Percentiles rank a stretch among this genome's conserved stretches.
phyloP scores from a whole-genome alignment of 441 rosid species.

The Erysimum cheiri region DNA sequence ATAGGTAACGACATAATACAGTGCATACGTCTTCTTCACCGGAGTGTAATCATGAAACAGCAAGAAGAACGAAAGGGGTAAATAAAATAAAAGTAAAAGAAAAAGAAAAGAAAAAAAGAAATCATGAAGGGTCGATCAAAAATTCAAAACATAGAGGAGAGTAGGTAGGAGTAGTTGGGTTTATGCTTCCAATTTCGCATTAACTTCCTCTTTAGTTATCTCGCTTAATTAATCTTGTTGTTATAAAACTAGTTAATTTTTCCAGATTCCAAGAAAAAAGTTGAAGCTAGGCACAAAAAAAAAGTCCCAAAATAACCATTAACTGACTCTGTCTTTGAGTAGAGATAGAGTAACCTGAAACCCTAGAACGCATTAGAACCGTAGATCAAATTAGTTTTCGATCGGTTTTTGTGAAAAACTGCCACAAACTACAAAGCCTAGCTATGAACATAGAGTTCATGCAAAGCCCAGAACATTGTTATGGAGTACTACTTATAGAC shows the following conservation, averaged over 20 bases:
- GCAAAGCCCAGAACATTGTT: slow-evolving; percentile 13
- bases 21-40: slow-evolving; percentile 35
- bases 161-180: slow-evolving; percentile 39
- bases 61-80: slow-evolving; percentile 20
- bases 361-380: slow-evolving; percentile 41
- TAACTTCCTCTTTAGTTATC: slow-evolving; percentile 26
- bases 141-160: slow-evolving; percentile 26
- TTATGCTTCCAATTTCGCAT: slow-evolving; percentile 44
- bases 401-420: too few relatives aligned
- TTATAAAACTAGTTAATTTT: slow-evolving; percentile 5
- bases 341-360: slow-evolving; percentile 35
- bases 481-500: too few relatives aligned
- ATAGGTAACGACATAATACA: slow-evolving; percentile 32
- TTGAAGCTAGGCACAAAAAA: background rate
- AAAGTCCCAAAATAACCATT: background rate
- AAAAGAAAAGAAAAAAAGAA: slow-evolving; percentile 1
- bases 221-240: slow-evolving; percentile 15
- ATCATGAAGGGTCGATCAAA: slow-evolving; percentile 22
- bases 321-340: slow-evolving; percentile 21
- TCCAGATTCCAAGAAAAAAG: slow-evolving; percentile 35
- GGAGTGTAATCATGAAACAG: slow-evolving; percentile 33
- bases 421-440: slow-evolving; percentile 33
- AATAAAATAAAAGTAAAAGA: background rate
- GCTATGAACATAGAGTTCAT: slow-evolving; percentile 31
- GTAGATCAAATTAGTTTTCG: slow-evolving; percentile 7